Evolutionary conservation across 2,329 filamentous ascomycete species (phyloP).

Genomic region (Capronia epimyces): DNA sequence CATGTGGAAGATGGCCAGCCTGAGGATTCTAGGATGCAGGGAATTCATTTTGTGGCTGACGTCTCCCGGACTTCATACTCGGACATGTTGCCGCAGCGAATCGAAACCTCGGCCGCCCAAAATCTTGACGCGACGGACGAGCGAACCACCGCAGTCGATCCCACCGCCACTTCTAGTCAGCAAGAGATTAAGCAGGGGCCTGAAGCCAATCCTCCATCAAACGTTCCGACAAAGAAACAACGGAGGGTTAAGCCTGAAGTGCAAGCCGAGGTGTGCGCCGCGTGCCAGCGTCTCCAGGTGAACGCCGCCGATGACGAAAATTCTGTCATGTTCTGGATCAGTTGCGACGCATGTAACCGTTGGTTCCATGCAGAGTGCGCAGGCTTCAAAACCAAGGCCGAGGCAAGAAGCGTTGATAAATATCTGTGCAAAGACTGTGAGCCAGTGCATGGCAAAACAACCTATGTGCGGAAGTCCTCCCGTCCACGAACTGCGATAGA

Average conservation of each 20-base stretch:
- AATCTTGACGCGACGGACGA: not conserved
- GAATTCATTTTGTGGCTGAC: not conserved
- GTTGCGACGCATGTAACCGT: slow-evolving; percentile 61
- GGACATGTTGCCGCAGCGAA: not conserved
- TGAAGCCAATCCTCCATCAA: slow-evolving; percentile 1
- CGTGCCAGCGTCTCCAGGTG: slow-evolving; percentile 52
- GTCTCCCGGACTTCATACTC: not conserved
- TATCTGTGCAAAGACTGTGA: slow-evolving; percentile 60
- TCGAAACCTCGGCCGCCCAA: not conserved
- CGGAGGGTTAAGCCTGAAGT: slow-evolving; percentile 17
- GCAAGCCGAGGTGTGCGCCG: slow-evolving; percentile 42
- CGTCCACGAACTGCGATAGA: slow-evolving; percentile 62
- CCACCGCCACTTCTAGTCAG: not conserved
- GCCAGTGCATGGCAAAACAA: slow-evolving; percentile 57
- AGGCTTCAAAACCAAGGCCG: slow-evolving; percentile 59
- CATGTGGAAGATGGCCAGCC: not conserved
- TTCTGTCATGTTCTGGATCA: slow-evolving; percentile 53
- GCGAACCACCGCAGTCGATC: slow-evolving; percentile 1
- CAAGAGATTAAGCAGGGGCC: not conserved
- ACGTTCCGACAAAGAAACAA: slow-evolving; percentile 16
- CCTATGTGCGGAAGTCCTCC: slow-evolving; percentile 61
- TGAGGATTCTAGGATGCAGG: not conserved
- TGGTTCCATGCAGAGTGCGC: slow-evolving; percentile 66
- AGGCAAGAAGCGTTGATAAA: slow-evolving; percentile 62
- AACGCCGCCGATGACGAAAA: slow-evolving; percentile 49